These are phyloP conservation scores for Hypoxylon subgilvum DNA, from an alignment of 495 filamentous ascomycete genomes.

Conservation along the genomic window DNA sequence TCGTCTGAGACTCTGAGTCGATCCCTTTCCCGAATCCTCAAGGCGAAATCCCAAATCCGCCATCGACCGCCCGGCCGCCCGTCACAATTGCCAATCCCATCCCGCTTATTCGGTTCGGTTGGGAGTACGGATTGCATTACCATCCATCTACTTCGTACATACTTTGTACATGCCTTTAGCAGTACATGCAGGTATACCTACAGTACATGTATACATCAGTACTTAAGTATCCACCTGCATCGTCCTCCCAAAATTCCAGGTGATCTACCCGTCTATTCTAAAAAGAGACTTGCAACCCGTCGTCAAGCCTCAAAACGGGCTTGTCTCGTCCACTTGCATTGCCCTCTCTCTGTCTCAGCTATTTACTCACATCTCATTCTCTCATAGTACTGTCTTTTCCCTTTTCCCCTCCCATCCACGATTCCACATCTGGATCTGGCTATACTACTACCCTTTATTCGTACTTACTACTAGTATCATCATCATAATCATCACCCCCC, in stretches of 20 bases:
- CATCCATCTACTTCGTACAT: neutral
- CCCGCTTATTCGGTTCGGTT: no score
- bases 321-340: neutral
- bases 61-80: neutral
- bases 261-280: constrained; percentile 25
- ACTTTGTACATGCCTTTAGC: neutral
- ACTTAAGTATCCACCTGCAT: neutral
- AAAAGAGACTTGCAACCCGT: constrained; percentile 24
- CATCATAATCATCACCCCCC: neutral
- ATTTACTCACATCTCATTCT: constrained; percentile 9
- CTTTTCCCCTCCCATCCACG: constrained; percentile 22
- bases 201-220: neutral
- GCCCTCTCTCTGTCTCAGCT: neutral
- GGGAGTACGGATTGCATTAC: no score
- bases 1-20: neutral
- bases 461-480: constrained; percentile 5
- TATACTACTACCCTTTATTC: no score
- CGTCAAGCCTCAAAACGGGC: constrained; percentile 25
- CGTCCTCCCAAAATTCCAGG: no score
- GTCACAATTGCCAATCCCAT: constrained; percentile 4
- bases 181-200: neutral
- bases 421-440: no score
- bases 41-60: constrained; percentile 17
- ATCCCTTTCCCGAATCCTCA: constrained; percentile 32
- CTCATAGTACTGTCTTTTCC: neutral